Base-by-base conservation (phyloP, 2,329 filamentous ascomycete genomes). In the Ampelomyces quisqualis region DNA sequence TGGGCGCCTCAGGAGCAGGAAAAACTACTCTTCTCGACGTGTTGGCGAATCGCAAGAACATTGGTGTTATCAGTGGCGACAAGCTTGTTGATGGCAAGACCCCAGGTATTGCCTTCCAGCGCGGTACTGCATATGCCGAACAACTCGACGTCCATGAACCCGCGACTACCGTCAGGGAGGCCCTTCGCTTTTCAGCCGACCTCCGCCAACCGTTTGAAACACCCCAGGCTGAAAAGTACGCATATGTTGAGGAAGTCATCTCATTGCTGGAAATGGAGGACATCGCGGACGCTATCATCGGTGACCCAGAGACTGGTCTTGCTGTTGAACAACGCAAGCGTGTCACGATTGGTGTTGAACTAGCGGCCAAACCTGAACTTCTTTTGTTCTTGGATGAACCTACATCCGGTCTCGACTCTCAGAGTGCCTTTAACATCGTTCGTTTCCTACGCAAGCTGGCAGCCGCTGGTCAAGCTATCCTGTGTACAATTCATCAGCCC, bases 401-500 rank as follows among this genome's bases (percentile, higher is more conserved):
- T 0, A 90, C 86, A 0, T 86, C 81, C 2, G 86, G 86, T 40
- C 79, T 90, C 1, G 84, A 87, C 60, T 81, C 77, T 20, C 82
- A 87, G 63, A 82, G 78, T 41, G 84, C 86, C 13, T 89, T 84
- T 72, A 87, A 87, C 67, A 88, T 88, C 51, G 82, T 88, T 18
- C 82, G 84, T 22, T 87, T 89, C 73, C 72, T 90, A n/a, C 81
- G 81, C 57, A 89, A 88, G 70, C 77, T 89, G 5, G 82, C 85
- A 34, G 75, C 78, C n/a, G 85, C 86, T 2, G 90, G 89, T 2
- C 90, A 95, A 63, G 89, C 89, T 7, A 89, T 95, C 53, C 77
- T 95, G 3, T 94, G 88, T 70, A 95, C 90, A 0, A 95, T 95
- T 49, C 90, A 95, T 65, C 90, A 95, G 64, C 89, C 90, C 1